phyloP scores from a whole-genome alignment of 2,329 filamentous ascomycete genomes.

The Aspergillus amoenus region DNA sequence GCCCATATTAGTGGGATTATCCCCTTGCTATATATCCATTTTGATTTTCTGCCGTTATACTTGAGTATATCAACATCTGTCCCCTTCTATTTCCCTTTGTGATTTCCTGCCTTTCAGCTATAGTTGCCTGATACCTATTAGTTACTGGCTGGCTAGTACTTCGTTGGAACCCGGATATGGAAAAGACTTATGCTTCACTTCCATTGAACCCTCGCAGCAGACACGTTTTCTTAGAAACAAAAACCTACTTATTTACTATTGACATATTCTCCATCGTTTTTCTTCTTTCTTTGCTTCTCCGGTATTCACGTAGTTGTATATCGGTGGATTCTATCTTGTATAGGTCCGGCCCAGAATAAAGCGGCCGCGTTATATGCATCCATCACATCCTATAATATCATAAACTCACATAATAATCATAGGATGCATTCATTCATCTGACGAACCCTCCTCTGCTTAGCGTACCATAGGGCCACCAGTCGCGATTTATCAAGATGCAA shows the following conservation, averaged over 20 bases:
- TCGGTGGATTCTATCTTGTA: not conserved
- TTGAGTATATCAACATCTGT: not conserved
- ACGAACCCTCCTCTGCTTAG: not conserved
- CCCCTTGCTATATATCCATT: not conserved
- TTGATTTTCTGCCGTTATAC: not conserved
- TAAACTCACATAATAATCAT: not conserved
- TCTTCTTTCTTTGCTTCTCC: not conserved
- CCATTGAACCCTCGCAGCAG: not conserved
- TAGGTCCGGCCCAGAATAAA: too few relatives aligned
- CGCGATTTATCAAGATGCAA: not conserved
- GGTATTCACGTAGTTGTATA: not conserved
- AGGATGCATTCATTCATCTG: not conserved
- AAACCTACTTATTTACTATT: not conserved
- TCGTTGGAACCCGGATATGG: not conserved
- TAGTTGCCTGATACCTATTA: not conserved
- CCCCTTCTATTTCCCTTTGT: not conserved
- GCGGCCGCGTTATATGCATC: too few relatives aligned
- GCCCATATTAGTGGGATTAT: not conserved
- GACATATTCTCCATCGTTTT: not conserved
- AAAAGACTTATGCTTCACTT: not conserved
- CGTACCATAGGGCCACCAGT: too few relatives aligned
- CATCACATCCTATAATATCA: not conserved
- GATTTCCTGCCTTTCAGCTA: not conserved
- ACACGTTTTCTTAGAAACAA: not conserved
- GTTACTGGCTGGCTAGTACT: not conserved